Percentiles rank a stretch among this genome's conserved stretches.
Conservation (phyloP, 768 basidiomycete species). For the Cystobasidium tubakii region DNA sequence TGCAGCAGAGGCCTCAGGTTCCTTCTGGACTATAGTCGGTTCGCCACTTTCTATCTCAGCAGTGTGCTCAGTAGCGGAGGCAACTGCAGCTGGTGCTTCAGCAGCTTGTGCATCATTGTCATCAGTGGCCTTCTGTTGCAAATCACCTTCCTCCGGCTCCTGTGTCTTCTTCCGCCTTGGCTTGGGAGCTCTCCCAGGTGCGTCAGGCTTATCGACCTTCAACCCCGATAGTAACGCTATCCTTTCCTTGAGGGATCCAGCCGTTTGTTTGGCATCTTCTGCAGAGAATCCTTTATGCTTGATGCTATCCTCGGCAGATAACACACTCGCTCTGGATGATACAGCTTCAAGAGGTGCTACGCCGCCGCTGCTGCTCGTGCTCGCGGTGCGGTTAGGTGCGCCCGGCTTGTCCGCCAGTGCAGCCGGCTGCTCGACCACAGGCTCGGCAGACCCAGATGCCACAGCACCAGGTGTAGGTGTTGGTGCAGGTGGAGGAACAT, state of each 20-base stretch:
- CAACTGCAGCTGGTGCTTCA: neutral
- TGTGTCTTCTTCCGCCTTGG: conserved; percentile 31
- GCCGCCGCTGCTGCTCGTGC: neutral
- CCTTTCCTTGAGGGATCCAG: conserved; percentile 27
- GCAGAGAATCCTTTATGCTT: conserved; percentile 14
- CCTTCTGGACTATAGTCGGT: neutral
- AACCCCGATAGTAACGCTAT: conserved; percentile 27
- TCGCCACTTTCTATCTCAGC: neutral
- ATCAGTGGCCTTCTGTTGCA: neutral
- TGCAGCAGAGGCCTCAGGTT: neutral
- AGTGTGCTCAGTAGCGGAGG: neutral
- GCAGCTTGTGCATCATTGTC: neutral
- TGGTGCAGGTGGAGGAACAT: conserved; percentile 23
- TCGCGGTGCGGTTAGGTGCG: neutral
- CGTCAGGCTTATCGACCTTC: conserved; percentile 31
- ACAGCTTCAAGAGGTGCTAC: conserved; percentile 6
- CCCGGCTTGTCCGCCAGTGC: conserved; percentile 1
- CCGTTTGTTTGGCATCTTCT: conserved; percentile 29
- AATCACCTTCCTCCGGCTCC: neutral
- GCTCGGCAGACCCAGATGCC: neutral
- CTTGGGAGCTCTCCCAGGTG: conserved; percentile 24
- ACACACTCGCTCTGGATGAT: neutral
- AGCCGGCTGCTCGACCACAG: neutral
- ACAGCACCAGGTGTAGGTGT: conserved; percentile 7
- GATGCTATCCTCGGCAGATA: neutral